Conservation (phyloP, 176 grass and related monocot species). For the Ampelocalamus luodianensis region DNA sequence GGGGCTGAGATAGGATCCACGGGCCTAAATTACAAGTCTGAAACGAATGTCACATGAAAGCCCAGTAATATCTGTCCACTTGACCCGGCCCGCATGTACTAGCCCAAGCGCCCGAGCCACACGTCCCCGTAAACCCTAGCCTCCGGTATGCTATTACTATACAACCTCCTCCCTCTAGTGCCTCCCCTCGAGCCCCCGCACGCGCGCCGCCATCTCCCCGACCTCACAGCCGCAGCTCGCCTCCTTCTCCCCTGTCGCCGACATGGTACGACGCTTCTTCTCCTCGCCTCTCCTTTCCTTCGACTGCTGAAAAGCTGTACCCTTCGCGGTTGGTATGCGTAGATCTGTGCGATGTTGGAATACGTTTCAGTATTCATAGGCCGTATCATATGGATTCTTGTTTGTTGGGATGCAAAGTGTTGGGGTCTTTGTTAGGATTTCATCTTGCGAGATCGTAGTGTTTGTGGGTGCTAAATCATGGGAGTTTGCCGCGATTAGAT, state of each 20-base stretch:
- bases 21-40: not conserved
- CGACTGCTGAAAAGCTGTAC: not conserved
- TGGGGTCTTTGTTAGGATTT: not conserved
- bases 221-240: slow-evolving; percentile 1
- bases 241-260: slow-evolving; percentile 23
- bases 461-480: not conserved
- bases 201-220: slow-evolving; percentile 30
- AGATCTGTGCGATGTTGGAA: not conserved
- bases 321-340: not conserved
- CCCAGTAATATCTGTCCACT: not conserved
- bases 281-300: not conserved
- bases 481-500: not conserved
- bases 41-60: not conserved
- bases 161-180: not conserved
- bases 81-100: not conserved
- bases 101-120: not conserved
- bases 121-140: slow-evolving; percentile 43
- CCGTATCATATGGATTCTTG: not conserved
- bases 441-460: not conserved
- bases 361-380: not conserved
- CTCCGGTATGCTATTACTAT: not conserved
- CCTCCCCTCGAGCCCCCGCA: not conserved
- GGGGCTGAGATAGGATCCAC: not conserved
- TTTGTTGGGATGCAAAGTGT: not conserved
- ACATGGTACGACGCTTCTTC: slow-evolving; percentile 46